Evolutionary conservation across 768 basidiomycete species (phyloP).

Genomic region (Tephrocybe sp.): DNA sequence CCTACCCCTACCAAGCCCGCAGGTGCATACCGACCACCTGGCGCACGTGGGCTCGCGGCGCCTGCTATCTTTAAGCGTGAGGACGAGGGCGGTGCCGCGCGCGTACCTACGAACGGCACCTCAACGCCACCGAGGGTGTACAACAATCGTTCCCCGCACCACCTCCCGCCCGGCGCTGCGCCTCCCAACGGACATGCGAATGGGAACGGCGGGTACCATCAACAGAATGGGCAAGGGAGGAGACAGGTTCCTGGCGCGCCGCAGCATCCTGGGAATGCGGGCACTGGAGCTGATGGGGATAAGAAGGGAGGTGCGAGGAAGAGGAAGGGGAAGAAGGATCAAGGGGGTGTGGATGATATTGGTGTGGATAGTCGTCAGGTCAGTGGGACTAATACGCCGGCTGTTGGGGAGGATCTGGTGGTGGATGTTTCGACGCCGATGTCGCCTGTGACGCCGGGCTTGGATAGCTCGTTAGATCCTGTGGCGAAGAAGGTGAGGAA

Average conservation of each 20-base stretch:
- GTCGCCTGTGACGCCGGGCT: constrained; percentile 53
- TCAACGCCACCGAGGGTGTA: constrained; percentile 64
- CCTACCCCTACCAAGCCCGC: too few species aligned
- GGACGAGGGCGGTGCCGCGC: constrained; percentile 76
- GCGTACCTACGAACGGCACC: constrained; percentile 42
- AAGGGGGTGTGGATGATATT: constrained; percentile 29
- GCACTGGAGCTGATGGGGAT: constrained; percentile 39
- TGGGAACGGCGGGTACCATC: constrained; percentile 4
- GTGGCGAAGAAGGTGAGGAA: constrained; percentile 92
- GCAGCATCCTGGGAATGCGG: constrained; percentile 32
- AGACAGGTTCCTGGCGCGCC: constrained; percentile 74
- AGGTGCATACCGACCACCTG: constrained; percentile 49
- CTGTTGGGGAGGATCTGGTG: constrained; percentile 13
- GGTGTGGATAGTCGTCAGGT: constrained; percentile 30
- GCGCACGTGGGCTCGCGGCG: constrained; percentile 85
- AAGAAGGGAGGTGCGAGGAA: constrained; percentile 23
- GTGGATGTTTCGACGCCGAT: constrained; percentile 25
- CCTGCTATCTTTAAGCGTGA: constrained; percentile 89
- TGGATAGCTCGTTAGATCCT: constrained; percentile 65
- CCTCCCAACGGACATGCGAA: constrained; percentile 25
- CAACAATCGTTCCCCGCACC: constrained; percentile 53
- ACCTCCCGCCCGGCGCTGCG: constrained; percentile 41
- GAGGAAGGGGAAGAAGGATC: constrained; percentile 51
- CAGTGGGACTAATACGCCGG: constrained; percentile 13
- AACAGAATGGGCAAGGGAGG: constrained; percentile 27